Percentiles rank a stretch among this genome's conserved stretches.
Conservation (phyloP, 495 filamentous ascomycete genomes). For the Cryomyces minteri region DNA sequence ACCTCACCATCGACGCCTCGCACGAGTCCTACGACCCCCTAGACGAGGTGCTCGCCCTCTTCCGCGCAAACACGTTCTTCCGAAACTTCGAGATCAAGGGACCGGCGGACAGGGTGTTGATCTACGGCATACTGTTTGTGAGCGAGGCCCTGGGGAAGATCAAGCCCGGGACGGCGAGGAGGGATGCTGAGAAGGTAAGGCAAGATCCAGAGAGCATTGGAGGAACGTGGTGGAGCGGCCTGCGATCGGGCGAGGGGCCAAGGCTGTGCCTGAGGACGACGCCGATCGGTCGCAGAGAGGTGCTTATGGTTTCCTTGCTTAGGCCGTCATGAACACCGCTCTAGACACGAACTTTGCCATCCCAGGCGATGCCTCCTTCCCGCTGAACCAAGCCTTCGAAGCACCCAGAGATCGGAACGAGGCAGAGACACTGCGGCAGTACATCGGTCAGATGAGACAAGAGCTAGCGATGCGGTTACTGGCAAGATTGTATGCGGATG, state of each 20-base stretch:
- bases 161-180: slow-evolving; percentile 42
- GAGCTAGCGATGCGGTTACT: slow-evolving; percentile 70
- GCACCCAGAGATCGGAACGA: slow-evolving; percentile 72
- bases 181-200: slow-evolving; percentile 25
- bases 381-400: slow-evolving; percentile 72
- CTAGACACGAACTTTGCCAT: slow-evolving; percentile 80
- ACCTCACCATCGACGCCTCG: slow-evolving; percentile 59
- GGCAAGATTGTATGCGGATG: slow-evolving; percentile 72
- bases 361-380: slow-evolving; percentile 86
- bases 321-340: slow-evolving; percentile 51
- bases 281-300: too few relatives aligned
- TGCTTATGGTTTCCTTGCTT: not conserved
- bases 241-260: too few relatives aligned
- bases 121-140: slow-evolving; percentile 91
- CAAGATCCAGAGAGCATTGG: slow-evolving; percentile 28
- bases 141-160: slow-evolving; percentile 78
- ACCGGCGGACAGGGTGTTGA: slow-evolving; percentile 80
- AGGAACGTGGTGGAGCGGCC: too few relatives aligned
- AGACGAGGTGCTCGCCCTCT: slow-evolving; percentile 81
- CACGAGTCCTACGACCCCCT: slow-evolving; percentile 84
- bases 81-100: slow-evolving; percentile 99
- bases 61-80: slow-evolving; percentile 97
- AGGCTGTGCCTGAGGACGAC: too few relatives aligned
- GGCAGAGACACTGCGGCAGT: slow-evolving; percentile 70
- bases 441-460: slow-evolving; percentile 81